Evolutionary conservation across 2,329 filamentous ascomycete species (phyloP).

Genomic region (Rutstroemia sp.): DNA sequence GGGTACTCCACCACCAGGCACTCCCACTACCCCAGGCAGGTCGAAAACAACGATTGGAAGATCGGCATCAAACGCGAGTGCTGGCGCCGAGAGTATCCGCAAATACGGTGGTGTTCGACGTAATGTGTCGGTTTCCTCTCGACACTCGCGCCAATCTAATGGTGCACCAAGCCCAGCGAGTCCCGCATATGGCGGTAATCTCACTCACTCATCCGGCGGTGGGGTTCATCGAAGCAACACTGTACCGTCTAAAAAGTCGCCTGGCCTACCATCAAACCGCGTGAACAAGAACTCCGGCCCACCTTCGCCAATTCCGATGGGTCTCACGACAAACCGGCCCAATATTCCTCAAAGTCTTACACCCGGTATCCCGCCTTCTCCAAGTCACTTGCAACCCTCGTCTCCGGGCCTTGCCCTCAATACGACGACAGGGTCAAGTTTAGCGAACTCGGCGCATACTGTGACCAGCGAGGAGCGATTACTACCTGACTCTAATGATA

Average conservation of each 20-base stretch:
- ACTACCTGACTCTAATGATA: constrained; percentile 27
- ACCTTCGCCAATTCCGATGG: constrained; percentile 33
- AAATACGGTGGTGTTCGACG: constrained; percentile 73
- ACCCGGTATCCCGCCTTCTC: constrained; percentile 14
- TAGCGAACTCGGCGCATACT: constrained; percentile 19
- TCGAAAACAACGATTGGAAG: constrained; percentile 56
- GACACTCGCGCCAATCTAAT: constrained; percentile 69
- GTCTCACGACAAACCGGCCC: constrained; percentile 9
- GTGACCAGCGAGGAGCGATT: constrained; percentile 42
- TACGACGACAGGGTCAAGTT: constrained; percentile 16
- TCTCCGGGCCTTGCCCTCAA: constrained; percentile 17
- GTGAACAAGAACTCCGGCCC: constrained; percentile 53
- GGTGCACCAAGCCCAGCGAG: constrained; percentile 63
- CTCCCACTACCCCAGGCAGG: constrained; percentile 42
- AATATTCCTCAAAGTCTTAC: constrained; percentile 18
- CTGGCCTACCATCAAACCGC: constrained; percentile 59
- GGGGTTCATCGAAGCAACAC: constrained; percentile 81
- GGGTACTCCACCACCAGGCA: constrained; percentile 46
- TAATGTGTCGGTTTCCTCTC: constrained; percentile 90
- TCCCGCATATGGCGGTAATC: constrained; percentile 45
- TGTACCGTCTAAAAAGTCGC: constrained; percentile 82
- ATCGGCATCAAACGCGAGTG: constrained; percentile 82
- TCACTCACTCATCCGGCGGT: constrained; percentile 46
- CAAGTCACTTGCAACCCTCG: constrained; percentile 18
- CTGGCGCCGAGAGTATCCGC: constrained; percentile 77